These are phyloP conservation scores for Debaryomycetaceae sp. DNA, from an alignment of 1,139 yeast species.

Conservation along the genomic window DNA sequence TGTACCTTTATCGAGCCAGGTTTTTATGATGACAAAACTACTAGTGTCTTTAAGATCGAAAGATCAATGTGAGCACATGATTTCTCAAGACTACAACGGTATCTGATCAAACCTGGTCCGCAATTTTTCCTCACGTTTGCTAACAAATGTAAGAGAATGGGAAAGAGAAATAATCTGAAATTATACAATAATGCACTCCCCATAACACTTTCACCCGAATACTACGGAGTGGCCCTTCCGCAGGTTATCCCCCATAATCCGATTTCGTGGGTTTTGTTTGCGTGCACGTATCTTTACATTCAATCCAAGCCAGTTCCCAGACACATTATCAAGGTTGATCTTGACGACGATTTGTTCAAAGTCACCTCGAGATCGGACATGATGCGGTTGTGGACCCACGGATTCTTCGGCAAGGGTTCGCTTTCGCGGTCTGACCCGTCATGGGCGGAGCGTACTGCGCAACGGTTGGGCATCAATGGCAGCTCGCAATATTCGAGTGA, in stretches of 20 bases:
- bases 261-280: constrained; percentile 51
- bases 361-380: constrained; percentile 46
- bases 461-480: constrained; percentile 41
- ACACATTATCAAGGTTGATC: constrained; percentile 18
- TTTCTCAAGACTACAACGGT: constrained; percentile 99
- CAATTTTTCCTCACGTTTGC: constrained; percentile 13
- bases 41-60: constrained; percentile 52
- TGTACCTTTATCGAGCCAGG: background rate
- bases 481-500: constrained; percentile 44
- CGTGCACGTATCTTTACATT: constrained; percentile 25
- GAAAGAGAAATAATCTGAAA: constrained; percentile 26
- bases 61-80: constrained; percentile 68
- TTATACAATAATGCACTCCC: constrained; percentile 46
- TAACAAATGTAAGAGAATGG: constrained; percentile 18
- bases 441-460: constrained; percentile 63
- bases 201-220: constrained; percentile 32
- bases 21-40: constrained; percentile 39
- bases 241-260: constrained; percentile 52
- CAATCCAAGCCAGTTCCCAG: constrained; percentile 27
- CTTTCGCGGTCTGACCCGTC: constrained; percentile 90
- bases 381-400: constrained; percentile 70
- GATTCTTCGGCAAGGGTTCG: constrained; percentile 92
- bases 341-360: constrained; percentile 35
- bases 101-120: constrained; percentile 67
- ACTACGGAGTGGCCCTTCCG: constrained; percentile 37